phyloP scores from a whole-genome alignment of 345 rosid genomes.

The Linum tenue region DNA sequence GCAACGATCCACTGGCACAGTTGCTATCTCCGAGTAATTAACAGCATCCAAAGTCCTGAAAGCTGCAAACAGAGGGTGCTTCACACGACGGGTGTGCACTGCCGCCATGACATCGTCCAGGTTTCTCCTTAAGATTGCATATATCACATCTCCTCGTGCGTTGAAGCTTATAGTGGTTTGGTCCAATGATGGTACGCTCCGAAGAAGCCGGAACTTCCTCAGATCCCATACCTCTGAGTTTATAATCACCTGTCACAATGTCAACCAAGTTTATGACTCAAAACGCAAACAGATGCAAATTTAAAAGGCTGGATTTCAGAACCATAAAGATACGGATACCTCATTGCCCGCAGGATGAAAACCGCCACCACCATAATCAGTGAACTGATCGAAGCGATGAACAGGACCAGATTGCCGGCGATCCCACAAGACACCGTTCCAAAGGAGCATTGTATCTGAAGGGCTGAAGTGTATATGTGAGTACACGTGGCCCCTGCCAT shows the following conservation, averaged over 20 bases:
- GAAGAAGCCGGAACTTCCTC: slow-evolving; percentile 65
- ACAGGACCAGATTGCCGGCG: slow-evolving; percentile 47
- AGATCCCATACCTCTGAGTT: slow-evolving; percentile 99
- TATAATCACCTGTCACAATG: slow-evolving; percentile 56
- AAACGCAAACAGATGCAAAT: background rate
- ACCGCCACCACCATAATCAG: slow-evolving; percentile 97
- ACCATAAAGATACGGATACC: slow-evolving; percentile 31
- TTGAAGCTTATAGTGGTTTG: slow-evolving; percentile 86
- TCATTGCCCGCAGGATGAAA: slow-evolving; percentile 97
- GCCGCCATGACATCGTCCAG: slow-evolving; percentile 91
- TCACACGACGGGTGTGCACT: slow-evolving; percentile 71
- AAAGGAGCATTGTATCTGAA: slow-evolving; percentile 66
- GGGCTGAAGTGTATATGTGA: slow-evolving; percentile 85
- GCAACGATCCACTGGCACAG: slow-evolving; percentile 82
- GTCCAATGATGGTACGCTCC: slow-evolving; percentile 89
- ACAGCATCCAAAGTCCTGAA: slow-evolving; percentile 89
- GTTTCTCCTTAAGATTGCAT: slow-evolving; percentile 91
- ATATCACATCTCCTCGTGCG: slow-evolving; percentile 83
- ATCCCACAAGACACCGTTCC: slow-evolving; percentile 95
- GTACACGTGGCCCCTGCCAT: slow-evolving; percentile 62
- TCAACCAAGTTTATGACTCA: background rate
- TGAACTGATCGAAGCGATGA: slow-evolving; percentile 76
- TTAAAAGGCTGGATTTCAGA: background rate
- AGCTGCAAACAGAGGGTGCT: slow-evolving; percentile 75
- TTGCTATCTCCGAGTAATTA: slow-evolving; percentile 90